These are phyloP conservation scores for Phaeotremella fagi DNA, from an alignment of 768 basidiomycete genomes.

Conservation along the genomic window DNA sequence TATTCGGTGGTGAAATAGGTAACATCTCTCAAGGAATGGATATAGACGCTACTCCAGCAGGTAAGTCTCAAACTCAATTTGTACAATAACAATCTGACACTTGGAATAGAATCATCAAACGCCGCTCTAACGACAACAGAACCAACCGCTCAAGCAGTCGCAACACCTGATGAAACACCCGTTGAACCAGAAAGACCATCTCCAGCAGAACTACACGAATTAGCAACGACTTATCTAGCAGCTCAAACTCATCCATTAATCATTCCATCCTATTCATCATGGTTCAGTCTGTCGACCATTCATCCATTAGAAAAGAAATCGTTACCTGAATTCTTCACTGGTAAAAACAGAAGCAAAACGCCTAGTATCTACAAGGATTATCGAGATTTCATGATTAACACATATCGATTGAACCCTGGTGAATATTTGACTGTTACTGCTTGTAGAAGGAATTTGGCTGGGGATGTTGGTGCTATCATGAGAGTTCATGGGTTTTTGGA, in stretches of 20 bases:
- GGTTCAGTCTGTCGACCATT: slow-evolving; percentile 95
- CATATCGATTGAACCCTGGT: slow-evolving; percentile 83
- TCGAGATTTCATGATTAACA: slow-evolving; percentile 99
- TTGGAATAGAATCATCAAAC: slow-evolving; percentile 13
- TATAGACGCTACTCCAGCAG: slow-evolving; percentile 1
- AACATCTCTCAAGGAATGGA: slow-evolving; percentile 55
- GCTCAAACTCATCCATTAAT: slow-evolving; percentile 96
- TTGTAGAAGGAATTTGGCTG: slow-evolving; percentile 89
- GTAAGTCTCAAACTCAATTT: no score
- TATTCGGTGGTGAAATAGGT: slow-evolving; percentile 69
- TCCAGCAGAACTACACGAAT: slow-evolving; percentile 52
- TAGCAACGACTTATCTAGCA: slow-evolving; percentile 73
- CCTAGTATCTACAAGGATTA: slow-evolving; percentile 98
- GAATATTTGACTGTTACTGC: slow-evolving; percentile 98
- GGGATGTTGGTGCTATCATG: slow-evolving; percentile 98
- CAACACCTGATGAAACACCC: slow-evolving; percentile 59
- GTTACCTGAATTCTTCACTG: slow-evolving; percentile 97
- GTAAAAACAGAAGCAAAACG: slow-evolving; percentile 88
- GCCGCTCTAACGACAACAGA: slow-evolving; percentile 10
- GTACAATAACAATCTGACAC: no score
- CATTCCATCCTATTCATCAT: slow-evolving; percentile 93
- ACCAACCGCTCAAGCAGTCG: slow-evolving; percentile 12
- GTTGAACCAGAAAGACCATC: slow-evolving; percentile 71
- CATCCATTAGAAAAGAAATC: slow-evolving; percentile 87
- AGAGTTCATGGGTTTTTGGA: slow-evolving; percentile 97